phyloP scores from a whole-genome alignment of 1,139 yeast species.

The Saccharomyces hybrid region DNA sequence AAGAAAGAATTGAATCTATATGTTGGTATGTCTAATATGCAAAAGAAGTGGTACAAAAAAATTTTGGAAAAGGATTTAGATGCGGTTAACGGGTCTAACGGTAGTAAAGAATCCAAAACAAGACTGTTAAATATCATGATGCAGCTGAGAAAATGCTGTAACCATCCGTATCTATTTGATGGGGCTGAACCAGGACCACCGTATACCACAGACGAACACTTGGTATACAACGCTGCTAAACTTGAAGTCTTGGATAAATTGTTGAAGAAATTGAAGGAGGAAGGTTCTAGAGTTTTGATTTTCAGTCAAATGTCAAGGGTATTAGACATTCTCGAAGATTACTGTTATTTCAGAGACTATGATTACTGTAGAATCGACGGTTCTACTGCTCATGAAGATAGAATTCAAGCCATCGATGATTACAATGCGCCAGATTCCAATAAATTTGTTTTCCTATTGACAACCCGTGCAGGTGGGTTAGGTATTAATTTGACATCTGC shows the following conservation, averaged over 20 bases:
- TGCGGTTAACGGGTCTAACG: conserved; percentile 89
- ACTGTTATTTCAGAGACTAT: conserved; percentile 75
- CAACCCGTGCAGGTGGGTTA: conserved; percentile 98
- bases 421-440: conserved; percentile 76
- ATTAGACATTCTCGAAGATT: conserved; percentile 87
- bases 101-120: conserved; percentile 85
- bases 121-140: conserved; percentile 85
- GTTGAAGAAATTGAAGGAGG: conserved; percentile 57
- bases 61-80: conserved; percentile 88
- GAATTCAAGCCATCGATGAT: conserved; percentile 87
- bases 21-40: conserved; percentile 94
- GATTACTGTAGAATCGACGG: conserved; percentile 94
- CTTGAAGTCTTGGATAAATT: conserved; percentile 84
- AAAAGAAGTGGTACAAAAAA: conserved; percentile 81
- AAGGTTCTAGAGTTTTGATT: conserved; percentile 85
- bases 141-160: conserved; percentile 95
- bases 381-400: conserved; percentile 86
- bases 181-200: conserved; percentile 99
- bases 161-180: conserved; percentile 92
- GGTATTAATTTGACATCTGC: conserved; percentile 94
- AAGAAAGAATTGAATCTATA: conserved; percentile 85
- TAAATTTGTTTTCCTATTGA: conserved; percentile 76
- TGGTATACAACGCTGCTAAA: conserved; percentile 81
- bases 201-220: conserved; percentile 90
- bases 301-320: conserved; percentile 94